Evolutionary conservation across 164 flowering plant genomes (phyloP), one percentile per base, ranked within the genome.

Genomic region (Litsea cubeba): DNA sequence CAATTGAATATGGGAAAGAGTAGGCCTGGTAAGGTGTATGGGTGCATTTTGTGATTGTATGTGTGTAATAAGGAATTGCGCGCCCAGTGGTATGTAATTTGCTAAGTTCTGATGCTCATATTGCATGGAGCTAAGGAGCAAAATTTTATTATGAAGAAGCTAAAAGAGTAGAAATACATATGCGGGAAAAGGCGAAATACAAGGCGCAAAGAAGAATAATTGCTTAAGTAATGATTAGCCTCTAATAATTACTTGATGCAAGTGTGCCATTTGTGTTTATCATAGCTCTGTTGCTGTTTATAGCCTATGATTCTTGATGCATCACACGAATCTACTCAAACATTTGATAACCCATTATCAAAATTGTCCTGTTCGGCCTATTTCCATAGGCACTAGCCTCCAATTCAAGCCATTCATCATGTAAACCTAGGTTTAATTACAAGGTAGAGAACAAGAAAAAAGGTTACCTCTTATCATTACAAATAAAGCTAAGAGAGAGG

Each of bases 391-490:
- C 66, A 63, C 66, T 63, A 12, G 24, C 1, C 66, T 3, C 5
- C 28, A 63, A 24, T 63, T 63, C 66, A 63, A 22, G 66, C 66
- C 8, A 23, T 63, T 32, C 68, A 65, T 5, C 66, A 54, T 57
- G 17, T 28, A 28, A 24, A 57, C 32, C 18, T 57, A 25, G 72
- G 18, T 24, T 71, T 57, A 57, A 22, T 28, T 10, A 6, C 65
- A 26, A 51, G 60, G 5, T 51, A 15, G 22, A 28, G 40, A 80
- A 72, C 46, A 70, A 51, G 25, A 12, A 65, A 63, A 63, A 63
- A 24, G 23, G 28, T 23, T 23, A 14, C 14, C 24, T 23, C 14
- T 63, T 63, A 63, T 25, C 60, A 54, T 23, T 25, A 24, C 24
- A 63, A 12, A 63, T 8, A 12, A 63, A 22, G 5, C 4, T 6